Evolutionary conservation across 768 basidiomycete species (phyloP).

Genomic region (Termitomyces sp.): DNA sequence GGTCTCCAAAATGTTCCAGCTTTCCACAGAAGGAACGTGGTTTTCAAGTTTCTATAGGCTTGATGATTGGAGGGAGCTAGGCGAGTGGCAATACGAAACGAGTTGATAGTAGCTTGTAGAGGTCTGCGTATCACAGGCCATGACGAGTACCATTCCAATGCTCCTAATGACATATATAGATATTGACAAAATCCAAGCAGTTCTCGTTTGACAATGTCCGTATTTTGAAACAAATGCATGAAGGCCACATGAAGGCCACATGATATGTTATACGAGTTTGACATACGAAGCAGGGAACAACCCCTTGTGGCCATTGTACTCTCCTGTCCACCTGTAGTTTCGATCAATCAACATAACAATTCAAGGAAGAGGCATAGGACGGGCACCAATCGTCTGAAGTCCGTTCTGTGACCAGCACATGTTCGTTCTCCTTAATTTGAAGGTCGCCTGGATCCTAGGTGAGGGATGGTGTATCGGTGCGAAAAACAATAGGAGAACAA

Average conservation of each 20-base stretch:
- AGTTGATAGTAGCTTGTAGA: too few relatives aligned
- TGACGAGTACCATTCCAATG: not conserved
- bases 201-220: not conserved
- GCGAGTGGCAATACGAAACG: too few relatives aligned
- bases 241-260: not conserved
- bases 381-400: slow-evolving; percentile 75
- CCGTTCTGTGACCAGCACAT: slow-evolving; percentile 57
- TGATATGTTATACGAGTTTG: slow-evolving; percentile 38
- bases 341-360: not conserved
- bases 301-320: slow-evolving; percentile 51
- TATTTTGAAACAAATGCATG: not conserved
- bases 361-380: not conserved
- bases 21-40: too few relatives aligned
- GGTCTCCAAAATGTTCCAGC: too few relatives aligned
- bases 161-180: not conserved
- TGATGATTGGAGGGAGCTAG: too few relatives aligned
- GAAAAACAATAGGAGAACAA: not conserved
- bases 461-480: not conserved
- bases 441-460: slow-evolving; percentile 67
- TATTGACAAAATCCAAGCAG: not conserved
- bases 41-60: too few relatives aligned
- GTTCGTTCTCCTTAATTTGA: slow-evolving; percentile 46
- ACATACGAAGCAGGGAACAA: slow-evolving; percentile 69
- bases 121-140: too few relatives aligned
- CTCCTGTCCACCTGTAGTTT: slow-evolving; percentile 59